phyloP scores from a whole-genome alignment of 768 basidiomycete genomes.

The Amanita pseudoporphyria region DNA sequence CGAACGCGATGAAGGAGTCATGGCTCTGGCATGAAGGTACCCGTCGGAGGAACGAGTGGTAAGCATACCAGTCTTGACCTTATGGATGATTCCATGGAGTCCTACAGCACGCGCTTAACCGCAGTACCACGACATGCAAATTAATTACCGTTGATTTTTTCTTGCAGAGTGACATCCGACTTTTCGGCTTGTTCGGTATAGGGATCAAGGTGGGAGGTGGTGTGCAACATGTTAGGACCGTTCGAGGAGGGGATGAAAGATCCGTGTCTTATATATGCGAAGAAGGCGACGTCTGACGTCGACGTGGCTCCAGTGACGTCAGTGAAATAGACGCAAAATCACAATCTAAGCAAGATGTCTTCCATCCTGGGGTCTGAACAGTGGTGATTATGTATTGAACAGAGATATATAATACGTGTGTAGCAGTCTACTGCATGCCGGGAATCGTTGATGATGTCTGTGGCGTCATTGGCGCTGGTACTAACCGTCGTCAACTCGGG shows the following conservation, averaged over 20 bases:
- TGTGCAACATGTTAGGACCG: slow-evolving; percentile 15
- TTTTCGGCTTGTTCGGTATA: slow-evolving; percentile 61
- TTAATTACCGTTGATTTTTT: slow-evolving; percentile 55
- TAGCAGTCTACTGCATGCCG: slow-evolving; percentile 41
- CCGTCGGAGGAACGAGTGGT: slow-evolving; percentile 64
- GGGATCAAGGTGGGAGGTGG: slow-evolving; percentile 47
- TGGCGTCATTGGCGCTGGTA: slow-evolving; percentile 48
- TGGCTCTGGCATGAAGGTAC: slow-evolving; percentile 69
- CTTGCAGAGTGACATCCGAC: slow-evolving; percentile 41
- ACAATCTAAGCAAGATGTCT: not conserved
- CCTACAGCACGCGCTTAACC: slow-evolving; percentile 29
- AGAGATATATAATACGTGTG: slow-evolving; percentile 23
- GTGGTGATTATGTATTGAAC: slow-evolving; percentile 19
- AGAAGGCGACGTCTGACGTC: slow-evolving; percentile 12
- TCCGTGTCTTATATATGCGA: slow-evolving; percentile 13
- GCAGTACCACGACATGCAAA: not conserved
- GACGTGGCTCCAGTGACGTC: slow-evolving; percentile 6
- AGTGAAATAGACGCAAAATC: not conserved
- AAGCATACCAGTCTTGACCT: slow-evolving; percentile 64
- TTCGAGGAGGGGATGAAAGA: not conserved
- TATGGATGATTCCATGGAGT: slow-evolving; percentile 54
- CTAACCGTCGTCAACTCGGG: slow-evolving; percentile 19
- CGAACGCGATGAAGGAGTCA: slow-evolving; percentile 65
- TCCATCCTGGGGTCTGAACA: slow-evolving; percentile 17
- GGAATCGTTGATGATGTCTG: slow-evolving; percentile 32